These are phyloP conservation scores for Colletotrichum sp. DNA, from an alignment of 2,329 filamentous ascomycete genomes.

Conservation along the genomic window DNA sequence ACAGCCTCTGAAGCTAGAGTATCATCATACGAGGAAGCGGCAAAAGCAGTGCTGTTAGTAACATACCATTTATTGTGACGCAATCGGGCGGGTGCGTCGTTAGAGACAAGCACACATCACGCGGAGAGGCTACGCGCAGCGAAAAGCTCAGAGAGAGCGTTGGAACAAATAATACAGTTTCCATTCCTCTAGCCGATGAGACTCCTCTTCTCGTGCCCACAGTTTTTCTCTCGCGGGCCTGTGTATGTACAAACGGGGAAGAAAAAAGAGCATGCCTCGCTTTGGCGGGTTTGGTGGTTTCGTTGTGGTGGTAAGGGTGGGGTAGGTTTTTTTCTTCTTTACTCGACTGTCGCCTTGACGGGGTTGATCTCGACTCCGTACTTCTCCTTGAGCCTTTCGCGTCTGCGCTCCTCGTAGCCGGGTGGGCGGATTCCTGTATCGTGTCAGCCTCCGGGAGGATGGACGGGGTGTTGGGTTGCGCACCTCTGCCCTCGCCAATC, in stretches of 20 bases:
- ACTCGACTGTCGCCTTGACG: constrained; percentile 57
- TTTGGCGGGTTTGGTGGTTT: not conserved
- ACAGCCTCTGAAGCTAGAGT: constrained; percentile 48
- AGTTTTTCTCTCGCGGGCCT: constrained; percentile 4
- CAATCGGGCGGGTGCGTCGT: constrained; percentile 7
- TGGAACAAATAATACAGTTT: constrained; percentile 28
- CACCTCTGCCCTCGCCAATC: constrained; percentile 88
- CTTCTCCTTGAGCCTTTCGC: constrained; percentile 80
- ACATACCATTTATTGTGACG: constrained; percentile 18
- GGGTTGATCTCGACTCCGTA: constrained; percentile 86
- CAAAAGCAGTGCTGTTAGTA: not conserved
- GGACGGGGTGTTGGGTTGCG: constrained; percentile 24
- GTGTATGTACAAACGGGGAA: constrained; percentile 24
- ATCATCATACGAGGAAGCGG: constrained; percentile 39
- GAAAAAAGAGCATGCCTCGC: constrained; percentile 15
- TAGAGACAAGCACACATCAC: constrained; percentile 20
- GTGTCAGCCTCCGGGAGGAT: constrained; percentile 5
- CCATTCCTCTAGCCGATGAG: constrained; percentile 34
- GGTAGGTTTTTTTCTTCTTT: constrained; percentile 18
- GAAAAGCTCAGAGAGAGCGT: constrained; percentile 10
- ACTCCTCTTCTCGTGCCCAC: constrained; percentile 20
- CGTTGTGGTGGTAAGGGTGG: not conserved
- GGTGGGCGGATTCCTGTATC: constrained; percentile 75
- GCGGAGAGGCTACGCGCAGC: not conserved
- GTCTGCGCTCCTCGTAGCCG: constrained; percentile 85